These are phyloP conservation scores for Petunia hybrid DNA, from an alignment of 305 asterid genomes.

Conservation along the genomic window DNA sequence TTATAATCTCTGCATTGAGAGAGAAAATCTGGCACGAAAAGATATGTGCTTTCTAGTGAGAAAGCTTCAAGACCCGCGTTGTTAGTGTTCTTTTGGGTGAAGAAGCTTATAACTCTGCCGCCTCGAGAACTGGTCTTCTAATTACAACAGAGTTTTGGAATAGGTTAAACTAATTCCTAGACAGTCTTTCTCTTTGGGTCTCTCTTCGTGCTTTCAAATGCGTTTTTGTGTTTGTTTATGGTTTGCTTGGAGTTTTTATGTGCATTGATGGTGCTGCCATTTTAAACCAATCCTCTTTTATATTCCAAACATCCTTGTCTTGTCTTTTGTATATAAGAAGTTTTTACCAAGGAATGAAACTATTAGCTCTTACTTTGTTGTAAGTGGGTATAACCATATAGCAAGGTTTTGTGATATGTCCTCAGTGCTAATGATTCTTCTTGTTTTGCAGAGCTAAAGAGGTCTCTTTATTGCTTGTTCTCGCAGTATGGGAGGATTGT, in stretches of 20 bases:
- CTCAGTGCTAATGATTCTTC: conserved; percentile 1
- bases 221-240: background rate
- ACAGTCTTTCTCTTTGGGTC: background rate
- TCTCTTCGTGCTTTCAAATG: background rate
- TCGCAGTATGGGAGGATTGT: conserved; percentile 97
- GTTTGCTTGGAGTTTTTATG: background rate
- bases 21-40: background rate
- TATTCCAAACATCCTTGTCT: conserved; percentile 15
- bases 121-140: background rate
- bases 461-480: conserved; percentile 97
- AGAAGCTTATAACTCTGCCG: too few species aligned
- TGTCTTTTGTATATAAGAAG: background rate
- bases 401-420: background rate
- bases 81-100: background rate
- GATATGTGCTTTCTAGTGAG: background rate
- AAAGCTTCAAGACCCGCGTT: background rate
- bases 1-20: background rate
- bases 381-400: background rate
- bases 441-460: conserved; percentile 91
- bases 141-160: background rate
- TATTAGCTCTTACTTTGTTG: background rate
- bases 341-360: background rate
- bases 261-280: background rate
- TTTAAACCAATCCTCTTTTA: background rate
- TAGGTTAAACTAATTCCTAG: background rate